Conservation (phyloP, 441 rosid species). For the Mallotus repandus region DNA sequence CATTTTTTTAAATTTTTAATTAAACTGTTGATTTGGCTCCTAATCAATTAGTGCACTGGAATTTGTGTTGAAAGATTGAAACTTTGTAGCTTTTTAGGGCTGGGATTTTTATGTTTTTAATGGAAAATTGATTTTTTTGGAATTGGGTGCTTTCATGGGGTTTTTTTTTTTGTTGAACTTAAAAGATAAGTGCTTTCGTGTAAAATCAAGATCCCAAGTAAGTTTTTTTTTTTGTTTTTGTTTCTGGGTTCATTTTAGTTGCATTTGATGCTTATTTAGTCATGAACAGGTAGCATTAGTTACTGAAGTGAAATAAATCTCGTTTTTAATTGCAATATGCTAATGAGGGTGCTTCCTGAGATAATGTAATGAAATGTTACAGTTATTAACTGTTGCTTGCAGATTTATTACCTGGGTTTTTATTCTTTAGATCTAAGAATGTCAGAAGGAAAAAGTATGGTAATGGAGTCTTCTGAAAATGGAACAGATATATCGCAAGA, state of each 20-base stretch:
- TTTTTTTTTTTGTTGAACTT: background rate
- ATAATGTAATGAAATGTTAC: background rate
- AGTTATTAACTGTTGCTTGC: constrained; percentile 2
- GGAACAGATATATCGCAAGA: constrained; percentile 47
- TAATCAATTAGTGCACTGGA: background rate
- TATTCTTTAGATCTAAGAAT: constrained; percentile 27
- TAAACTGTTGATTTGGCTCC: background rate
- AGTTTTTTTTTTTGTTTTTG: background rate
- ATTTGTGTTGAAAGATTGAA: background rate
- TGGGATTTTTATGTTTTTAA: background rate
- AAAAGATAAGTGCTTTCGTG: background rate
- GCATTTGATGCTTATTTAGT: background rate
- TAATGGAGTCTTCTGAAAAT: constrained; percentile 48
- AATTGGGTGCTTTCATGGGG: no score
- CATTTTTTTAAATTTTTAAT: background rate
- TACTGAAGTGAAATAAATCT: background rate
- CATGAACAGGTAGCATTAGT: no score
- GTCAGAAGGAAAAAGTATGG: constrained; percentile 49
- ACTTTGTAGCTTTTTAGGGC: background rate
- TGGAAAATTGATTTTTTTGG: constrained; percentile 8
- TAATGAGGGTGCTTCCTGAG: background rate
- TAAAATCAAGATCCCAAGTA: background rate
- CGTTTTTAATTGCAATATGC: background rate
- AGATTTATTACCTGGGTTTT: constrained; percentile 25
- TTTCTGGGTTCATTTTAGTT: background rate